Evolutionary conservation across 2,329 filamentous ascomycete genomes (phyloP), one percentile per base, ranked within the genome.

Genomic region (Paecilomyces variotii): DNA sequence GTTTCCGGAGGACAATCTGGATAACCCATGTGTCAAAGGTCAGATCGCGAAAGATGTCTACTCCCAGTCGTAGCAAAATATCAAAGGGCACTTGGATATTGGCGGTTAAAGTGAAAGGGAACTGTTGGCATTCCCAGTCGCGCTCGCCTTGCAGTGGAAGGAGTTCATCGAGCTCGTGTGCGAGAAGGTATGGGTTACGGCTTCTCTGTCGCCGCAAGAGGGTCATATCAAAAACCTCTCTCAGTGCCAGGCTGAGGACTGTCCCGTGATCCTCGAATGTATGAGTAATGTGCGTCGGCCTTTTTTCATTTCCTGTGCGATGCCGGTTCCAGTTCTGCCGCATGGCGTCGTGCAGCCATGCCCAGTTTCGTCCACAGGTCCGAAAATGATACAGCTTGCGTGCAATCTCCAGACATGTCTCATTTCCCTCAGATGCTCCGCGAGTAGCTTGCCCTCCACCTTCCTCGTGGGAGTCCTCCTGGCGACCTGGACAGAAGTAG

Each of bases 1-100:
- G 58, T 57, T 74, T 75, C 24, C 68, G 60, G 14, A 74, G 54
- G 4, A 71, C 65, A 1, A 61, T 63, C 34, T 75, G 72, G 55
- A 74, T 71, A 7, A 69, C 64, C 72, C 72, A 75, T 1, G 70
- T 74, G 58, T 75, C 72, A 54, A 74, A 75, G 4, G 64, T 61
- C 19, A 74, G 61, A 53, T 74, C 70, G 10, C 68, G 63, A 61
- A 74, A 74, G 14, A 74, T 73, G 50, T 75, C 66, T 6, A 75
- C 70, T 1, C 72, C 72, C 12, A 75, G 64, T 11, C 60, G 60
- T 30, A 66, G 62, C 12, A 74, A 62, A 19, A 74, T 74, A 56
- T 74, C 67, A 53, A 74, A 74, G 0, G 72, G 72, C 2, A 74
- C 68, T n/a, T 64, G 64, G 34, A 75, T 70, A 57, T 75, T 75